Base-by-base conservation (phyloP, 805 yeast genomes). In the Yamadazyma sp. region DNA sequence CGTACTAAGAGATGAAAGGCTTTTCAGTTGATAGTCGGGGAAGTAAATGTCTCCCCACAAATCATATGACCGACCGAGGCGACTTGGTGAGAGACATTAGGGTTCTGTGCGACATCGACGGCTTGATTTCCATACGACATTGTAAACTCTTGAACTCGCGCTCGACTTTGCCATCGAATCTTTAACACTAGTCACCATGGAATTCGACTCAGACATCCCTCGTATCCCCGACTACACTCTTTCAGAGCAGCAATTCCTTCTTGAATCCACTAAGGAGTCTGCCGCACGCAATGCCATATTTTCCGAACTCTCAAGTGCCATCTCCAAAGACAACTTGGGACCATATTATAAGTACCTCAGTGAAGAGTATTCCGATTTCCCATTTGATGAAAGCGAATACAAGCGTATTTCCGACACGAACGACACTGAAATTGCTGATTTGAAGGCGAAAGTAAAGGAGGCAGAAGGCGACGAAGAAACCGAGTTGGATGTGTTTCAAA, bases 171-270 rank as follows among this genome's bases (percentile, higher is more conserved):
- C n/a, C n/a, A n/a, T n/a, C n/a, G 13, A 13, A 16, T 14, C 12
- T 30, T 30, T 30, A n/a, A n/a, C n/a, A n/a, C n/a, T n/a, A n/a
- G 33, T 25, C 32, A 42, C 12, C 28, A 62, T 62, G 57, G 71
- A 64, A 42, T 57, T 58, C 35, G 70, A 65, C 17, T 67, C 78
- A 29, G 81, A 73, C 43, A 64, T 75, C 22, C 70, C 76, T 27
- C 73, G 76, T 50, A 76, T 87, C 18, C 98, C 98, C 19, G 89
- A 90, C 58, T 83, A 84, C 64, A 73, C 71, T 49, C 75, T 90
- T 25, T 82, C 95, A n/a, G 90, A 88, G 55, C 70, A 77, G 40
- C 85, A 90, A 25, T 91, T 84, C 59, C 71, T 78, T 35, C 68
- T 85, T 41, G 66, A 70, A 56, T 17, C 27, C 31, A 65, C 69